phyloP scores from a whole-genome alignment of 179 eudicot species.

The Beta macrorhiza region DNA sequence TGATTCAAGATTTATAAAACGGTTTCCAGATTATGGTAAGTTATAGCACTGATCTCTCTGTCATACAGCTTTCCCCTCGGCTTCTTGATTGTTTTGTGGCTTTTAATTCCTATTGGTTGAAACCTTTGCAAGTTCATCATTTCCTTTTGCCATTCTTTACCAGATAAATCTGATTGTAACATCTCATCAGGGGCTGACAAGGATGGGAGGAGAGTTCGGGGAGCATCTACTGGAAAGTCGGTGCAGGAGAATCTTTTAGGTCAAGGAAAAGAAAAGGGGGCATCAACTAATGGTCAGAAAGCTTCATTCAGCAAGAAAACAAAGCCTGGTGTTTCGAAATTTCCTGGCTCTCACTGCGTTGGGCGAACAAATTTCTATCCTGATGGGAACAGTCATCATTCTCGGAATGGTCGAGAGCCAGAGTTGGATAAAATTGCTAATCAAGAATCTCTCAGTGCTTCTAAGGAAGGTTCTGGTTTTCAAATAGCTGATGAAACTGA shows the following conservation, averaged over 20 bases:
- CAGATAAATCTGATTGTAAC: slow-evolving; percentile 22
- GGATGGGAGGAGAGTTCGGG: slow-evolving; percentile 16
- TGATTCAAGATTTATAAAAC: slow-evolving; percentile 21
- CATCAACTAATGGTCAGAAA: slow-evolving; percentile 13
- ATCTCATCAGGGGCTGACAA: slow-evolving; percentile 23
- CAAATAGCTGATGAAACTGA: slow-evolving; percentile 23
- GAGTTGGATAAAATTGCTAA: neutral
- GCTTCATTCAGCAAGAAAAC: neutral
- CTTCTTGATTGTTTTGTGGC: slow-evolving; percentile 8
- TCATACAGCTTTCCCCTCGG: neutral
- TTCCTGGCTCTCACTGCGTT: neutral
- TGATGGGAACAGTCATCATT: neutral
- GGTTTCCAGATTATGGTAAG: slow-evolving; percentile 33
- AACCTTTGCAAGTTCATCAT: neutral
- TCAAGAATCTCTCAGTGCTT: slow-evolving; percentile 10
- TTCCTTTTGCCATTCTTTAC: slow-evolving; percentile 8
- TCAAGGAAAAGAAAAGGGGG: slow-evolving; percentile 10
- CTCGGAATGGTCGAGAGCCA: neutral
- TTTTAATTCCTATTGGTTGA: slow-evolving; percentile 6
- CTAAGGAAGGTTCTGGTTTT: slow-evolving; percentile 2
- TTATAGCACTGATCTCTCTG: slow-evolving; percentile 1
- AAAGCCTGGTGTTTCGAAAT: slow-evolving; percentile 10
- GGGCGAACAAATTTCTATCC: neutral
- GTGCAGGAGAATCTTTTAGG: slow-evolving; percentile 10
- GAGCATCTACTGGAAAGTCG: slow-evolving; percentile 12